These are phyloP conservation scores for Blastocystis sp. DNA, from an alignment of 352 stramenopile species.

Conservation along the genomic window DNA sequence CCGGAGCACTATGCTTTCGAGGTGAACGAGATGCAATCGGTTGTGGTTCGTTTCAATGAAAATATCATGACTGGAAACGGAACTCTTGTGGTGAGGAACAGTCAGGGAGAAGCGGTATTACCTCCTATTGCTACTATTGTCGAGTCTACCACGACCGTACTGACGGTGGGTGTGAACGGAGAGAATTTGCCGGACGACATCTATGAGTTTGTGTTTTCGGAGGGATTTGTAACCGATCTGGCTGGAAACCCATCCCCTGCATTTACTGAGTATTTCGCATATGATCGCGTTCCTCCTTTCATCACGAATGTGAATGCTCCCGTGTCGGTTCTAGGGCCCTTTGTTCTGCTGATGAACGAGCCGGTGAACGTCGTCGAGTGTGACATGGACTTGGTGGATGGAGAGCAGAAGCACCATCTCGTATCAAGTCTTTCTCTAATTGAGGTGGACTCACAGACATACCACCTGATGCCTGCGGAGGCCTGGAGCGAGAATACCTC, in stretches of 20 bases:
- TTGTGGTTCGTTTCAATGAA: slow-evolving; percentile 13
- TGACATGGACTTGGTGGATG: background rate
- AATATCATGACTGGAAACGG: background rate
- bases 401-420: background rate
- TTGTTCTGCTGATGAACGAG: background rate
- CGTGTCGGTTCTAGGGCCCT: background rate
- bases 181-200: slow-evolving; percentile 22
- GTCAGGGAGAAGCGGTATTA: background rate
- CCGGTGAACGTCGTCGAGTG: background rate
- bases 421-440: background rate
- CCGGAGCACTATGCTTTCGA: background rate
- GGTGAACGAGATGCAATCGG: background rate
- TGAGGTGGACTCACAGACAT: background rate
- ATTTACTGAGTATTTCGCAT: background rate
- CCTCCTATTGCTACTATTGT: background rate
- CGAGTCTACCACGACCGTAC: background rate
- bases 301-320: background rate
- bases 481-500: background rate
- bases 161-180: background rate
- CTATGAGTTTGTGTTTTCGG: slow-evolving; percentile 7
- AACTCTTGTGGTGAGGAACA: background rate
- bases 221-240: slow-evolving; percentile 13
- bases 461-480: background rate
- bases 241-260: background rate
- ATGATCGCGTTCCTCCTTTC: background rate